phyloP scores from a whole-genome alignment of 2,329 filamentous ascomycete genomes.

The Pseudonectria foliicola region DNA sequence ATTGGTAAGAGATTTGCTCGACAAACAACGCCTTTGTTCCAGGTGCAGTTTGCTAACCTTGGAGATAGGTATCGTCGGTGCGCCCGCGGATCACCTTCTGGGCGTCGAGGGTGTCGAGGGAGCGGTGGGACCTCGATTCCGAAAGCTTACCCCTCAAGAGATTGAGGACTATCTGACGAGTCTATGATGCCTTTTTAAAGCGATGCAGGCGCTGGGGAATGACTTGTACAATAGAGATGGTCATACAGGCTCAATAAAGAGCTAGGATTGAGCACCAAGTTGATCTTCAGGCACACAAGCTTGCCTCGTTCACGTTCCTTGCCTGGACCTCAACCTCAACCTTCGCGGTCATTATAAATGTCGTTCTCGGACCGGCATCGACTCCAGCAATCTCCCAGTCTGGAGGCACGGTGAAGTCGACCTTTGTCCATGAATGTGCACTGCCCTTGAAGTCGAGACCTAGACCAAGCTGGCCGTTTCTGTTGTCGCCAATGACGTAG shows the following conservation, averaged over 20 bases:
- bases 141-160: constrained; percentile 93
- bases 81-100: constrained; percentile 85
- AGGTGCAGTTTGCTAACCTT: constrained; percentile 17
- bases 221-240: constrained; percentile 43
- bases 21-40: too few species aligned
- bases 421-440: constrained; percentile 29
- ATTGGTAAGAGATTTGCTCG: constrained; percentile 73
- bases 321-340: constrained; percentile 4
- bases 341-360: constrained; percentile 39
- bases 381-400: constrained; percentile 33
- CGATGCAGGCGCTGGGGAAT: constrained; percentile 18
- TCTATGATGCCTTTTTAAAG: constrained; percentile 55
- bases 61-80: constrained; percentile 76
- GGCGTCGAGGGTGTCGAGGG: constrained; percentile 86
- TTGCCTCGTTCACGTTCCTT: constrained; percentile 8
- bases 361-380: constrained; percentile 40
- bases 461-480: constrained; percentile 53
- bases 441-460: constrained; percentile 9
- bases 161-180: constrained; percentile 99
- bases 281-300: constrained; percentile 14
- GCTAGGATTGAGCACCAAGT: constrained; percentile 2
- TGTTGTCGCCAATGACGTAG: constrained; percentile 50
- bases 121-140: constrained; percentile 77
- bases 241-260: constrained; percentile 32
- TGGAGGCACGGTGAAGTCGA: constrained; percentile 21